Evolutionary conservation across 179 eudicot species (phyloP).

Genomic region (Carnegiea gigantea): DNA sequence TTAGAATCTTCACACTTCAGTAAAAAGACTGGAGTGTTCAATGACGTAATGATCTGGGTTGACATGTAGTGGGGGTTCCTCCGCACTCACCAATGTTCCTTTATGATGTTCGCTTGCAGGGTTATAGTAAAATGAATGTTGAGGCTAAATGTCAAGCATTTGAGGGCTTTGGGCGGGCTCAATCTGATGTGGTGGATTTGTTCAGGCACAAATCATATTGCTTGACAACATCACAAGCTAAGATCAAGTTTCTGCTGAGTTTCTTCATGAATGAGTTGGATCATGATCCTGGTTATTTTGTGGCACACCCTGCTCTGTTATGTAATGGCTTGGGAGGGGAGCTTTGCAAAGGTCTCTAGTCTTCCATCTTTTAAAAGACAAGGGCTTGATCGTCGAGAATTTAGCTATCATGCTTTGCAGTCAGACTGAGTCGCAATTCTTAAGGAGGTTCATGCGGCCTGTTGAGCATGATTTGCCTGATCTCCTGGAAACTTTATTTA

Average conservation of each 20-base stretch:
- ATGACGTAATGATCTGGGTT: neutral
- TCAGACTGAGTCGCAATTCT: neutral
- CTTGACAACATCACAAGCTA: conserved; percentile 15
- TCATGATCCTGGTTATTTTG: conserved; percentile 16
- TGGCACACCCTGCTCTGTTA: neutral
- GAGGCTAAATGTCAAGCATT: conserved; percentile 19
- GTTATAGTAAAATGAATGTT: neutral
- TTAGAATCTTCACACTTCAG: conserved; percentile 4
- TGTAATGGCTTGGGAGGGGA: conserved; percentile 24
- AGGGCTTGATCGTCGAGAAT: conserved; percentile 5
- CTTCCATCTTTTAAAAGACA: conserved; percentile 16
- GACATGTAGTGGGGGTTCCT: neutral
- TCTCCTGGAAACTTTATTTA: neutral
- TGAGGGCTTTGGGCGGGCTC: conserved; percentile 34
- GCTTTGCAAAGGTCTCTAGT: conserved; percentile 22
- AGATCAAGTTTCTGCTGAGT: conserved; percentile 13
- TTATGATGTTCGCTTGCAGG: neutral
- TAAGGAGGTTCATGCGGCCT: conserved; percentile 14
- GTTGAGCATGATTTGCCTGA: neutral
- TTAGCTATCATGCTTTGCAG: neutral
- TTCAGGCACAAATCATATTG: conserved; percentile 13
- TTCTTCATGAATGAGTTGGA: conserved; percentile 32
- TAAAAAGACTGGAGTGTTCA: neutral
- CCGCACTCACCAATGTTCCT: neutral
- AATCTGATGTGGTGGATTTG: conserved; percentile 20